phyloP scores from a whole-genome alignment of 2,329 filamentous ascomycete genomes.

The Dendryphion nanum region DNA sequence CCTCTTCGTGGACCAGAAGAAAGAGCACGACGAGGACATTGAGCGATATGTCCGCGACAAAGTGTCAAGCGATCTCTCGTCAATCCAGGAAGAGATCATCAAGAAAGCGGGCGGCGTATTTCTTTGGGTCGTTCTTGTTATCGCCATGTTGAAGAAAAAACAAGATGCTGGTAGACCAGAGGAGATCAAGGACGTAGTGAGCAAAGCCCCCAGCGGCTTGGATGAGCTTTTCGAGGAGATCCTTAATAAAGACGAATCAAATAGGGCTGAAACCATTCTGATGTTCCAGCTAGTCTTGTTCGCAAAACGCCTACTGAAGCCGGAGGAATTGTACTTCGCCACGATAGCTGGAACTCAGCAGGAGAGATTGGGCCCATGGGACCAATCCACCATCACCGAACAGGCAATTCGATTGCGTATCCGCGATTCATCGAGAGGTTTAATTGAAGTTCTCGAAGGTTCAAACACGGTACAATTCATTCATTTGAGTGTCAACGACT shows the following conservation, averaged over 20 bases:
- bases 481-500: conserved; percentile 31
- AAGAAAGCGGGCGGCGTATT: conserved; percentile 43
- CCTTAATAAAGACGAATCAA: conserved; percentile 39
- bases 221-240: conserved; percentile 48
- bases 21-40: conserved; percentile 36
- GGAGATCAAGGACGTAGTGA: conserved; percentile 30
- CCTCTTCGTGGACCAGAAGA: conserved; percentile 34
- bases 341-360: conserved; percentile 11
- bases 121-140: conserved; percentile 47
- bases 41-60: conserved; percentile 12
- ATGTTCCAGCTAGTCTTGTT: conserved; percentile 18
- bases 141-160: conserved; percentile 46
- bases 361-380: conserved; percentile 8
- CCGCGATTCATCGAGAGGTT: conserved; percentile 23
- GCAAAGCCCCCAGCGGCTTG: conserved; percentile 42
- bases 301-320: conserved; percentile 10
- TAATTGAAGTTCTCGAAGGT: conserved; percentile 15
- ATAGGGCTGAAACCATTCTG: conserved; percentile 2
- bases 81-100: conserved; percentile 7
- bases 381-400: conserved; percentile 12
- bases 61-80: conserved; percentile 11
- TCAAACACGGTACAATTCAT: conserved; percentile 29
- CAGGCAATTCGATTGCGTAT: conserved; percentile 15
- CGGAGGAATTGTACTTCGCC: conserved; percentile 16
- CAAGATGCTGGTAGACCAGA: conserved; percentile 26